Evolutionary conservation across 2,329 filamentous ascomycete genomes (phyloP), one percentile per base, ranked within the genome.

Genomic region (Neonectria magnoliae): DNA sequence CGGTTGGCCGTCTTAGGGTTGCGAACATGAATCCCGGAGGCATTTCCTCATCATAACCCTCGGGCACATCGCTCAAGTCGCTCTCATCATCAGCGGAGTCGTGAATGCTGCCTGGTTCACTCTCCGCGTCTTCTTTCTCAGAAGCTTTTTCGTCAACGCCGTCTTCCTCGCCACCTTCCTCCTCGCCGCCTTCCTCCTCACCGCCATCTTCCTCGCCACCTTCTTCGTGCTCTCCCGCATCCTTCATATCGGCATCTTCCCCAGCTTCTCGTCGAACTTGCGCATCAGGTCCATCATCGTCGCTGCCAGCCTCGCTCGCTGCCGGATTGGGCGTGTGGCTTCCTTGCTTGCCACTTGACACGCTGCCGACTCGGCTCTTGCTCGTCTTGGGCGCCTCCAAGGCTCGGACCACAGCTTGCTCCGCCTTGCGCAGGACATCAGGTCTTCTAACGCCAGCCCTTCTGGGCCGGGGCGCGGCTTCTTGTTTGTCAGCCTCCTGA

Each of bases 1-100:
- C 76, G 33, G 52, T 75, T 55, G 68, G 71, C 45, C 68, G 75
- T 45, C 65, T 74, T 18, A 87, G 71, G 62, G 84, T 85, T 0
- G 85, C 84, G 57, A 88, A 87, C 77, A 88, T 77, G 29, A 88
- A 72, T 13, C 81, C 82, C 1, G 83, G 80, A 1, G 85, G 85
- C 31, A 85, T 83, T 44, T 89, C 85, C 48, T 88, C 85, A 56
- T 89, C 85, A 61, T 87, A 87, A 44, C 84, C 85, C 4, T 85
- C 79, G 27, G 88, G 82, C 5, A 89, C 85, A 65, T 92, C 90
- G 57, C 45, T 50, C 45, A 50, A 11, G 66, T 91, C 90, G 72
- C 89, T 91, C 76, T 92, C 90, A 59, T 91, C 88, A 66, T 91
- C 89, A 0, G 87, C 89, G 44, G 86, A 90, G 65, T 91, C 88